Evolutionary conservation across 129 eudicot species (phyloP).

Genomic region (Flaveria sonorensis): DNA sequence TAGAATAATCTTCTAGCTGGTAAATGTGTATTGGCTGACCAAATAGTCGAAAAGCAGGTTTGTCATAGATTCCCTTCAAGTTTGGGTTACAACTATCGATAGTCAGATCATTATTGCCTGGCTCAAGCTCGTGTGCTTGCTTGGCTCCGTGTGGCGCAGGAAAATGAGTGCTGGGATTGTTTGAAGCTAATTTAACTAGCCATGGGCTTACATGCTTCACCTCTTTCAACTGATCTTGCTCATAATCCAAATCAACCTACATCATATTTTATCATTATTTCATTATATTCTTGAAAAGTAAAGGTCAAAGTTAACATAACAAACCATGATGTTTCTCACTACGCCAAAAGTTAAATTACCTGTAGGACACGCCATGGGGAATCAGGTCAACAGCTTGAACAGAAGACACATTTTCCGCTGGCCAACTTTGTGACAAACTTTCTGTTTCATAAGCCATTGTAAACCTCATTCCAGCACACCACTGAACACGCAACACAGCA

Average conservation of each 20-base stretch:
- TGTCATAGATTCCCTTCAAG: conserved; percentile 31
- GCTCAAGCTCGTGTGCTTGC: background rate
- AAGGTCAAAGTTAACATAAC: too few relatives aligned
- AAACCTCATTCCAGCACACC: conserved; percentile 75
- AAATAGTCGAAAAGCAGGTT: conserved; percentile 62
- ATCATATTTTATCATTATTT: background rate
- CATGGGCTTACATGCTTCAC: conserved; percentile 86
- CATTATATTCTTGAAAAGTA: background rate
- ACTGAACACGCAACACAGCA: conserved; percentile 52
- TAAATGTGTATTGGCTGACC: conserved; percentile 73
- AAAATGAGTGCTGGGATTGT: conserved; percentile 56
- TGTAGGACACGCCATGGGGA: conserved; percentile 92
- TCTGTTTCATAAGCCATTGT: conserved; percentile 76
- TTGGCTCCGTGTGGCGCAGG: background rate
- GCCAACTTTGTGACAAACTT: conserved; percentile 83
- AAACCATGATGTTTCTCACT: too few relatives aligned
- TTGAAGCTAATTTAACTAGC: conserved; percentile 71
- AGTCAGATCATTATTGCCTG: conserved; percentile 40
- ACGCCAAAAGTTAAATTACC: conserved; percentile 36
- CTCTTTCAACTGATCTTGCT: conserved; percentile 68
- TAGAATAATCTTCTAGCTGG: conserved; percentile 36
- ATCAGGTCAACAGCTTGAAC: conserved; percentile 80
- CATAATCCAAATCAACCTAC: conserved; percentile 81
- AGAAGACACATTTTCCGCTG: conserved; percentile 73
- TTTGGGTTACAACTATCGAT: conserved; percentile 49